These are phyloP conservation scores for Lentinus brumalis DNA, from an alignment of 768 basidiomycete genomes.

Conservation along the genomic window DNA sequence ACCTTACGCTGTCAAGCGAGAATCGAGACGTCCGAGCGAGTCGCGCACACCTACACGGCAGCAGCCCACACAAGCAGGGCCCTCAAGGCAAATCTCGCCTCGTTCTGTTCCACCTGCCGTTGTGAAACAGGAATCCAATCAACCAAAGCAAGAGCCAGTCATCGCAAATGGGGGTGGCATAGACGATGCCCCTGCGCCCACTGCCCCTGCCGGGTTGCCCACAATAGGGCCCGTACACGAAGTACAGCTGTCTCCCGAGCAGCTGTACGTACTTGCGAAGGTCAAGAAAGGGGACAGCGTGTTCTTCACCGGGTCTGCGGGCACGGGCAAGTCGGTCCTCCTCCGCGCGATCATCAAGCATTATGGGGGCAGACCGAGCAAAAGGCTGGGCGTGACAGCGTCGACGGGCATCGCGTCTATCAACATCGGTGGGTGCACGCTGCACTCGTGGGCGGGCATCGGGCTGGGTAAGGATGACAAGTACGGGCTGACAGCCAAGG, in stretches of 20 bases:
- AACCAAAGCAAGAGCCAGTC: neutral
- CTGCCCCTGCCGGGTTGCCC: neutral
- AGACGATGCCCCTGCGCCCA: neutral
- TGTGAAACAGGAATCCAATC: too few relatives aligned
- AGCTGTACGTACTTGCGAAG: constrained; percentile 46
- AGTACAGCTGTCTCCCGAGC: constrained; percentile 53
- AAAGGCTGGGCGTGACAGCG: constrained; percentile 71
- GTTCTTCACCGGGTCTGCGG: constrained; percentile 91
- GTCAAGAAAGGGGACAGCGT: constrained; percentile 67
- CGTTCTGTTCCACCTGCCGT: too few relatives aligned
- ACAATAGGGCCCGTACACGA: constrained; percentile 31
- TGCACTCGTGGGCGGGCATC: constrained; percentile 81
- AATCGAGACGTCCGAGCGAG: too few relatives aligned
- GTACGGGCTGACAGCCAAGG: constrained; percentile 55
- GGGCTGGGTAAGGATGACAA: constrained; percentile 66
- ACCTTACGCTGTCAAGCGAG: neutral
- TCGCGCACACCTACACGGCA: too few relatives aligned
- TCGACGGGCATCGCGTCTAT: constrained; percentile 80
- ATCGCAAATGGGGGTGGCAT: neutral
- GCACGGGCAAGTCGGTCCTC: constrained; percentile 84
- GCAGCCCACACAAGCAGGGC: too few relatives aligned
- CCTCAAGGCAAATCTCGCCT: too few relatives aligned
- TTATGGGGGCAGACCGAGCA: constrained; percentile 38
- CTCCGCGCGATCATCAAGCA: constrained; percentile 70
- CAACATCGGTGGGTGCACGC: constrained; percentile 79